phyloP scores from a whole-genome alignment of 2,329 filamentous ascomycete genomes.

The Rhynchosporium graminicola region DNA sequence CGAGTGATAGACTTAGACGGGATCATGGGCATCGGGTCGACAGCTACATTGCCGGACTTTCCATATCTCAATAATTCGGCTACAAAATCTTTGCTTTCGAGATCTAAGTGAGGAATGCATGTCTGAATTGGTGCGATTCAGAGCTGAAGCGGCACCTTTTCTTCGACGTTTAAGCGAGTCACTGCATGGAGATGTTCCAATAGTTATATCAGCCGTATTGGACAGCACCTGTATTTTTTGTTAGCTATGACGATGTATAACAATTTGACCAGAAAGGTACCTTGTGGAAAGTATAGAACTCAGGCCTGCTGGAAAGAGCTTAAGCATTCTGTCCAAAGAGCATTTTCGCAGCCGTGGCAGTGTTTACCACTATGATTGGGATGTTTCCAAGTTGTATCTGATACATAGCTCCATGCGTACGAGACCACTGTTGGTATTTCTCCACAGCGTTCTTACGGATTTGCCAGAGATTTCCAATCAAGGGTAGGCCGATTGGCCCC shows the following conservation, averaged over 20 bases:
- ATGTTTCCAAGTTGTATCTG: slow-evolving; percentile 60
- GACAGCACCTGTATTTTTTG: slow-evolving; percentile 53
- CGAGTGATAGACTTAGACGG: slow-evolving; percentile 62
- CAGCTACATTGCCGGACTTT: slow-evolving; percentile 51
- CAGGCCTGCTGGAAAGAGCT: slow-evolving; percentile 55
- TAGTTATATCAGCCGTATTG: slow-evolving; percentile 66
- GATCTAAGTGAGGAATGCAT: slow-evolving; percentile 62
- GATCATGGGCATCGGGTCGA: slow-evolving; percentile 69
- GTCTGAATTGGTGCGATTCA: slow-evolving; percentile 66
- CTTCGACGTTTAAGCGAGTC: slow-evolving; percentile 64
- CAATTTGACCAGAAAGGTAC: slow-evolving; percentile 36
- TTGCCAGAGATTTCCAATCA: slow-evolving; percentile 57
- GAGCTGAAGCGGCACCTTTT: slow-evolving; percentile 64
- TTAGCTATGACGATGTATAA: slow-evolving; percentile 5
- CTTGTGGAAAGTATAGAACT: slow-evolving; percentile 62
- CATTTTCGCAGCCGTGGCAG: slow-evolving; percentile 50
- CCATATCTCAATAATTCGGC: slow-evolving; percentile 61
- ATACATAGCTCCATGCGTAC: slow-evolving; percentile 52
- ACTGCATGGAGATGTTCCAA: slow-evolving; percentile 67
- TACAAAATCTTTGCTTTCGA: slow-evolving; percentile 64
- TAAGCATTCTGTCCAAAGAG: slow-evolving; percentile 56
- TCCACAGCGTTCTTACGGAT: slow-evolving; percentile 57
- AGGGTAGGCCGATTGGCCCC: slow-evolving; percentile 52
- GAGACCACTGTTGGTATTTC: slow-evolving; percentile 57
- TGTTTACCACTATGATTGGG: slow-evolving; percentile 57